Base-by-base conservation (phyloP, 768 basidiomycete species). In the Naganishia kalamii region DNA sequence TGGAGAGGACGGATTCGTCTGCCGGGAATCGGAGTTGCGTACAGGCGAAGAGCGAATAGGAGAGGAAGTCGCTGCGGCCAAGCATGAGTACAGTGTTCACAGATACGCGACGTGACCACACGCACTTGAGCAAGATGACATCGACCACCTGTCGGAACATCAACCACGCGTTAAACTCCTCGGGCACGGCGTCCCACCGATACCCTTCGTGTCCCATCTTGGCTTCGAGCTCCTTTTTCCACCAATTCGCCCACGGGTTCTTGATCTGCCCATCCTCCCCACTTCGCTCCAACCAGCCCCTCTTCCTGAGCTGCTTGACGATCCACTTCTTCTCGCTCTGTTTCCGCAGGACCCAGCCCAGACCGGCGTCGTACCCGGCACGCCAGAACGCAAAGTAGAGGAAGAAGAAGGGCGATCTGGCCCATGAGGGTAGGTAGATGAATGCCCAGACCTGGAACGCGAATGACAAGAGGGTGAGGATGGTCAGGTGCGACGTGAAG, bases 241-340 rank as follows among this genome's bases (percentile, higher is more conserved):
- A 90, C 96, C 96, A 99, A 44, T 60, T 81, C 72, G 64, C 88
- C 83, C 65, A 89, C 80, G 37, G 29, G 2, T 35, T 57, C 48
- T 30, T 60, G 48, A 47, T 54, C 41, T 19, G 54, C 5, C 51
- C 35, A 21, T n/a, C 68, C 23, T 60, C 23, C 89, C 27, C 81
- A 78, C 23, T 86, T 82, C 48, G 81, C 75, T 98, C 92, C n/a
- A 99, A 84, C 93, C 92, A 97, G 3, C 90, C 94, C 25, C 85
- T 79, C 4, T 83, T 80, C 63, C 88, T 84, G 1, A 97, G 82
- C 70, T 87, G 85, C 32, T 85, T 82, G 48, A 96, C 92, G 70
- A 99, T 90, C 89, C 91, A 97, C 72, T 85, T 88, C 79, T 85
- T 87, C 81, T 94, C 93, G 82, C 91, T 94, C 79, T 99, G 96